phyloP scores from a whole-genome alignment of 768 basidiomycete genomes.

The Thelephora aurantiotincta region DNA sequence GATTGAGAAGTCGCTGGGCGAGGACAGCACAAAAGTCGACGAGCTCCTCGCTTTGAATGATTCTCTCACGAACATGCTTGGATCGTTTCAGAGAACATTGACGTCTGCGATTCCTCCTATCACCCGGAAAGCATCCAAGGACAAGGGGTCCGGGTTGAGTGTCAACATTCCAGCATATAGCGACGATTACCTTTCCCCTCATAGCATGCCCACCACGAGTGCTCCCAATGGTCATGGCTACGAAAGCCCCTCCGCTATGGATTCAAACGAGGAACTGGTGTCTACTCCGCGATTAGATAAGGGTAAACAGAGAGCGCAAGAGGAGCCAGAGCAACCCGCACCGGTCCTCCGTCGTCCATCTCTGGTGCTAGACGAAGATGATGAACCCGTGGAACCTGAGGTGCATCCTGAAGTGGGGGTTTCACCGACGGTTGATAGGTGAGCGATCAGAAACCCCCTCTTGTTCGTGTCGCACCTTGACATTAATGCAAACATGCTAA shows the following conservation, averaged over 20 bases:
- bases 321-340: constrained; percentile 53
- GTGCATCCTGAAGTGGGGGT: constrained; percentile 15
- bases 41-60: constrained; percentile 66
- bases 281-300: constrained; percentile 61
- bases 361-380: constrained; percentile 28
- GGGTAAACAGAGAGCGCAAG: constrained; percentile 61
- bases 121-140: not conserved
- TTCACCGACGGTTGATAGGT: constrained; percentile 35
- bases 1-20: constrained; percentile 42
- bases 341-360: constrained; percentile 42
- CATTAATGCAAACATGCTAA: not conserved
- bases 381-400: constrained; percentile 16
- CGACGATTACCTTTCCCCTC: not conserved
- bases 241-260: not conserved
- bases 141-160: not conserved
- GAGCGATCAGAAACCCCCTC: constrained; percentile 10
- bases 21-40: constrained; percentile 36
- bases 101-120: not conserved
- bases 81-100: constrained; percentile 15
- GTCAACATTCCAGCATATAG: not conserved
- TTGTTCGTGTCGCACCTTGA: not conserved
- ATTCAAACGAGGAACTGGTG: constrained; percentile 20
- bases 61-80: constrained; percentile 41
- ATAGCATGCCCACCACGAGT: not conserved
- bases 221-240: constrained; percentile 1